Conservation (phyloP, 2,329 filamentous ascomycete genomes). For the Hyphodiscus sp. region DNA sequence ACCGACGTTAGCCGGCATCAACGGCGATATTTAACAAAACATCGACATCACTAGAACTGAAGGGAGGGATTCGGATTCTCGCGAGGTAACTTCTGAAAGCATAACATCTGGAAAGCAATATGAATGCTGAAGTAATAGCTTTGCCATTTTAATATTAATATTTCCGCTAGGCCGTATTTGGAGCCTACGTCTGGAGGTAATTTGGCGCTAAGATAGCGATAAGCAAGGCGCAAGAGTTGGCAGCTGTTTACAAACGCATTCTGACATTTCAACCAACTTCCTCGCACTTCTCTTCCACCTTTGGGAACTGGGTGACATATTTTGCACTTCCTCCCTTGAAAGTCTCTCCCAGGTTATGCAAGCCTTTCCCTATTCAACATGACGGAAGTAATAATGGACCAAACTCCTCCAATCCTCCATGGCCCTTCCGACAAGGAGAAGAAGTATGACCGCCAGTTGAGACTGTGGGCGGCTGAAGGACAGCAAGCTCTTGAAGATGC, state of each 20-base stretch:
- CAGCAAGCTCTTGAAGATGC: conserved; percentile 87
- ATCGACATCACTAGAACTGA: too few species aligned
- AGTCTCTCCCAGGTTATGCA: not conserved
- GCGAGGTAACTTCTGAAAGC: too few species aligned
- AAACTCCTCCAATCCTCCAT: conserved; percentile 39
- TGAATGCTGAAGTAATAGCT: too few species aligned
- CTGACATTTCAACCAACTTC: not conserved
- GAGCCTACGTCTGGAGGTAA: too few species aligned
- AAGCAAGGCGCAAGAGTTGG: too few species aligned
- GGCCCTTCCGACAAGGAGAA: conserved; percentile 56
- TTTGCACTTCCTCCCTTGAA: not conserved
- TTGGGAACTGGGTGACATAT: not conserved
- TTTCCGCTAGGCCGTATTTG: too few species aligned
- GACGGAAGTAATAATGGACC: conserved; percentile 24
- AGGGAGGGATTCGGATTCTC: too few species aligned
- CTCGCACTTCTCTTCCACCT: not conserved
- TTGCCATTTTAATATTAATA: too few species aligned
- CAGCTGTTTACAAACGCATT: not conserved
- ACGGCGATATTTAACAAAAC: too few species aligned
- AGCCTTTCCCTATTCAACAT: conserved; percentile 10
- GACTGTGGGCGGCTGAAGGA: conserved; percentile 89
- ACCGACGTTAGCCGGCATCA: too few species aligned
- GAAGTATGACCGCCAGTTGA: conserved; percentile 91
- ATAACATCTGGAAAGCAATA: too few species aligned
- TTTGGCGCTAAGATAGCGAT: too few species aligned